These are phyloP conservation scores for Botrytis pseudocinerea DNA, from an alignment of 2,329 filamentous ascomycete genomes.

Conservation along the genomic window DNA sequence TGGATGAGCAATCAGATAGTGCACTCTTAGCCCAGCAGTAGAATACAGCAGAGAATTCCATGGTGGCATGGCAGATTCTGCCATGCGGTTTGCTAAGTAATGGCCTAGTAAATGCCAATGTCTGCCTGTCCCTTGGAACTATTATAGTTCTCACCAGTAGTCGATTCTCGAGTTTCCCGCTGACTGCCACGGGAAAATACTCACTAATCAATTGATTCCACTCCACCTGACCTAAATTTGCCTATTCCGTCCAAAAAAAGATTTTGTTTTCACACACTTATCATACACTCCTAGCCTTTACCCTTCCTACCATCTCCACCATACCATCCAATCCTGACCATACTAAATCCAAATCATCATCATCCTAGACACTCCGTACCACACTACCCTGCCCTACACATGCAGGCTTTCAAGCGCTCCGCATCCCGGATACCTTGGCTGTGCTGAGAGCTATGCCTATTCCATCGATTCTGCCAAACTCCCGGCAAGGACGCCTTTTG, in stretches of 20 bases:
- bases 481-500: conserved; percentile 26
- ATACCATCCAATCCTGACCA: conserved; percentile 12
- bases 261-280: conserved; percentile 6
- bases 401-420: conserved; percentile 24
- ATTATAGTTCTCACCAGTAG: not conserved
- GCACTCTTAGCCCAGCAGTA: not conserved
- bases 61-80: conserved; percentile 1
- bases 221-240: conserved; percentile 10
- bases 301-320: conserved; percentile 9
- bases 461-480: conserved; percentile 25
- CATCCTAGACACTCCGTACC: conserved; percentile 21
- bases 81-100: conserved; percentile 5
- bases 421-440: conserved; percentile 28
- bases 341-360: conserved; percentile 21
- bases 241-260: conserved; percentile 1
- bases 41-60: not conserved
- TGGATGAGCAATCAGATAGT: not conserved
- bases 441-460: conserved; percentile 24
- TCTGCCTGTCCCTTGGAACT: not conserved
- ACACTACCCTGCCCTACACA: conserved; percentile 23
- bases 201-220: not conserved
- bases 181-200: not conserved
- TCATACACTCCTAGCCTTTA: not conserved
- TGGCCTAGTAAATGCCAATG: conserved; percentile 7
- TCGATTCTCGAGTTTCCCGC: not conserved